phyloP scores from a whole-genome alignment of 345 rosid species.

The Syzygium oleosum region DNA sequence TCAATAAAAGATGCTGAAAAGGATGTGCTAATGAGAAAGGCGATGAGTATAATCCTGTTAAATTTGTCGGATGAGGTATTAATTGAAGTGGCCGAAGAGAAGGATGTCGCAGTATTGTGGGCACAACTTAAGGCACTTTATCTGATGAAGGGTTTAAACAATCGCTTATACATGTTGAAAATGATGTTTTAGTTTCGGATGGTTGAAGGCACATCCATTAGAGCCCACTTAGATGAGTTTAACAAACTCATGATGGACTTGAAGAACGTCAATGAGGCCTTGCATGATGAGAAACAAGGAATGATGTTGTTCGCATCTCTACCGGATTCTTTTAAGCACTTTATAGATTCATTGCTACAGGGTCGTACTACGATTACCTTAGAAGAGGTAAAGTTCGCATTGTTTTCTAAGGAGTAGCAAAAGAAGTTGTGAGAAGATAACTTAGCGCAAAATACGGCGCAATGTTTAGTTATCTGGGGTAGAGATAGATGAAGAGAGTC shows the following conservation, averaged over 20 bases:
- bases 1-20: background rate
- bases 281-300: background rate
- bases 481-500: background rate
- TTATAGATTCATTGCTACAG: too few relatives aligned
- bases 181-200: too few relatives aligned
- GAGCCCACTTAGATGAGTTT: background rate
- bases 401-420: background rate
- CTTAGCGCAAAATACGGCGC: background rate
- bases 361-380: background rate
- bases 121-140: background rate
- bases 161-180: background rate
- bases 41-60: background rate
- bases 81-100: background rate
- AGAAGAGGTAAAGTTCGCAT: background rate
- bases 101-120: background rate
- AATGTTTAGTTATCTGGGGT: background rate
- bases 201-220: background rate
- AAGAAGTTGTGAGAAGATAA: too few relatives aligned
- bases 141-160: fast-evolving
- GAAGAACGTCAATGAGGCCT: background rate
- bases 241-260: background rate
- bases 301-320: background rate
- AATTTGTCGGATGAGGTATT: background rate
- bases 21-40: background rate
- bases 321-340: background rate